Conservation (phyloP, 2,329 filamentous ascomycete genomes). For the Verticillium dahliae region DNA sequence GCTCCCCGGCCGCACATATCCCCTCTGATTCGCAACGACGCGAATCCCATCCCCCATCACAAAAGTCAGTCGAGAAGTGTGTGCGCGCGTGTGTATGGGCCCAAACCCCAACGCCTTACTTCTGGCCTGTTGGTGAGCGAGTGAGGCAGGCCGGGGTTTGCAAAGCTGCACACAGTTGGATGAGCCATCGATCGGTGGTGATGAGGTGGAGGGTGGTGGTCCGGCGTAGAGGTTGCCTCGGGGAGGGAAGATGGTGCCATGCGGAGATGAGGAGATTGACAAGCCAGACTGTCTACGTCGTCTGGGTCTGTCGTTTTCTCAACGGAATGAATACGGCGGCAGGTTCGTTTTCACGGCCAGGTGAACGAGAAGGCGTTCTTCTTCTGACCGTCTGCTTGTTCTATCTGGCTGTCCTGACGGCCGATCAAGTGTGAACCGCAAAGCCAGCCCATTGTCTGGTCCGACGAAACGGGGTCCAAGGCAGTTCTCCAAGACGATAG, state of each 20-base stretch:
- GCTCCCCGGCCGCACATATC: slow-evolving; percentile 24
- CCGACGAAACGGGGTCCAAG: not conserved
- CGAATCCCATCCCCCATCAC: slow-evolving; percentile 20
- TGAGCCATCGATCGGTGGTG: not conserved
- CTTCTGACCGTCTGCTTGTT: too few species aligned
- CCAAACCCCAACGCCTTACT: too few species aligned
- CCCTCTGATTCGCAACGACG: slow-evolving; percentile 39
- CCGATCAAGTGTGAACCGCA: not conserved
- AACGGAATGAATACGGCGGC: not conserved
- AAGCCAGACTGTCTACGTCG: not conserved
- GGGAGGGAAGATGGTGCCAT: not conserved
- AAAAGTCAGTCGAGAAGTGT: slow-evolving; percentile 33
- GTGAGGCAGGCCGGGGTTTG: not conserved
- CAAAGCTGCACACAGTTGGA: not conserved
- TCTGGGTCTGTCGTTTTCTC: not conserved
- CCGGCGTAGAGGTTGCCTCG: not conserved
- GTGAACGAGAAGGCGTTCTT: not conserved
- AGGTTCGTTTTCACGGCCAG: not conserved
- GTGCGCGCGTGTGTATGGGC: slow-evolving; percentile 24
- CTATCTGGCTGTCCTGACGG: too few species aligned
- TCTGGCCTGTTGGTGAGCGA: not conserved
- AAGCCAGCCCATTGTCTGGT: not conserved
- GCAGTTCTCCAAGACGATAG: not conserved
- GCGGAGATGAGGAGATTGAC: not conserved
- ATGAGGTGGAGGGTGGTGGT: not conserved